These are phyloP conservation scores for Umbelopsis sp. DNA, from an alignment of 371 early-diverging fungal species.

Conservation along the genomic window DNA sequence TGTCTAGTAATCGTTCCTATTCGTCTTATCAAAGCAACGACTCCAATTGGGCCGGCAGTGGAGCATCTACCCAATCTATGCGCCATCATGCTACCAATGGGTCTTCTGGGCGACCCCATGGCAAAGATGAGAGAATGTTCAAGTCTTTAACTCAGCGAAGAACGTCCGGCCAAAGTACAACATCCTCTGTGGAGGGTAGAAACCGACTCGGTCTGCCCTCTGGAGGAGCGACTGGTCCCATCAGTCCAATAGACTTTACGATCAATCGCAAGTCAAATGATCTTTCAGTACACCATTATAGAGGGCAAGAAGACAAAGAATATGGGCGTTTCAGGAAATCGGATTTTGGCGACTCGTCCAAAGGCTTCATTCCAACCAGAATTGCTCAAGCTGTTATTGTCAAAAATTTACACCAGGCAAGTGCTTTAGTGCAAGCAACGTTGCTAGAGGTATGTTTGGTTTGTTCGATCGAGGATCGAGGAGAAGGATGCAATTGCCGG, in stretches of 20 bases:
- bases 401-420: constrained; percentile 46
- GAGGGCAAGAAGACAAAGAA: constrained; percentile 17
- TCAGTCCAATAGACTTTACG: constrained; percentile 52
- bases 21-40: constrained; percentile 28
- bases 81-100: constrained; percentile 13
- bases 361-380: constrained; percentile 20
- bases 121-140: background rate
- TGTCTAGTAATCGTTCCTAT: background rate
- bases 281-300: constrained; percentile 15
- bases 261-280: constrained; percentile 23
- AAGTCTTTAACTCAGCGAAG: background rate
- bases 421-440: constrained; percentile 48
- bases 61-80: background rate
- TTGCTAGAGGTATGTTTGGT: constrained; percentile 46
- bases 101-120: constrained; percentile 17
- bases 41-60: constrained; percentile 16
- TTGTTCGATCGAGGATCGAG: background rate
- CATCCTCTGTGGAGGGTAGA: constrained; percentile 9
- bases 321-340: constrained; percentile 27
- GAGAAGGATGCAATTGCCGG: background rate
- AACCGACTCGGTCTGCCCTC: background rate
- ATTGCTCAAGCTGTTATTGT: constrained; percentile 54
- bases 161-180: constrained; percentile 24
- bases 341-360: constrained; percentile 24
- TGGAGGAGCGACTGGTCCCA: constrained; percentile 21